phyloP scores from a whole-genome alignment of 2,329 filamentous ascomycete species.

The Apiospora marii region DNA sequence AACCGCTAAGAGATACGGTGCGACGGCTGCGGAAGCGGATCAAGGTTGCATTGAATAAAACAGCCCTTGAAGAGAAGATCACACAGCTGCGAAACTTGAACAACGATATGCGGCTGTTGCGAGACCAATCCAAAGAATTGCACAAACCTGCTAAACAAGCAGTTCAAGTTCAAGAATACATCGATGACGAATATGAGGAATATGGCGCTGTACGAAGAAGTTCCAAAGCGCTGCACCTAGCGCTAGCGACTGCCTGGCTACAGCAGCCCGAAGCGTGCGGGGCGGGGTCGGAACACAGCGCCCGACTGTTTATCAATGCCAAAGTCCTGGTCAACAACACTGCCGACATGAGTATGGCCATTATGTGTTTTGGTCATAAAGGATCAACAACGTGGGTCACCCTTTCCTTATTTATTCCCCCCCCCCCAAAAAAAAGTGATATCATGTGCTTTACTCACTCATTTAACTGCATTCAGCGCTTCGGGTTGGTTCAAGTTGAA shows the following conservation, averaged over 20 bases:
- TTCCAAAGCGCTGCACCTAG: not conserved
- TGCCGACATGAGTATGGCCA: not conserved
- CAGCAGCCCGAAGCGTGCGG: too few species aligned
- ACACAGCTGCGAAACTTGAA: too few species aligned
- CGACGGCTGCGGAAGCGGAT: too few species aligned
- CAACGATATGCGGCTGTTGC: too few species aligned
- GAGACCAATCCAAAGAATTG: too few species aligned
- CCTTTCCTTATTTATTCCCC: not conserved
- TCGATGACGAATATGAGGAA: too few species aligned
- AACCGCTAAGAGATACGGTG: too few species aligned
- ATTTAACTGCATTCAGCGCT: not conserved
- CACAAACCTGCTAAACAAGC: too few species aligned
- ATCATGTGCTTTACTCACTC: not conserved
- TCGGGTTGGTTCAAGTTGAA: not conserved
- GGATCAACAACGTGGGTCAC: not conserved
- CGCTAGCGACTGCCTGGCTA: not conserved
- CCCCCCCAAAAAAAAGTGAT: not conserved
- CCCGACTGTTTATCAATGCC: not conserved
- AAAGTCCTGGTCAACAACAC: not conserved
- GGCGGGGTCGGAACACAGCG: not conserved
- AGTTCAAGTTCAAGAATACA: too few species aligned
- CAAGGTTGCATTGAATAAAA: too few species aligned
- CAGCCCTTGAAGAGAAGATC: too few species aligned
- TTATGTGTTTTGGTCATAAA: not conserved
- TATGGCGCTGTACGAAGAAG: not conserved